Evolutionary conservation across 129 eudicot species (phyloP).

Genomic region (Deinandra increscens): DNA sequence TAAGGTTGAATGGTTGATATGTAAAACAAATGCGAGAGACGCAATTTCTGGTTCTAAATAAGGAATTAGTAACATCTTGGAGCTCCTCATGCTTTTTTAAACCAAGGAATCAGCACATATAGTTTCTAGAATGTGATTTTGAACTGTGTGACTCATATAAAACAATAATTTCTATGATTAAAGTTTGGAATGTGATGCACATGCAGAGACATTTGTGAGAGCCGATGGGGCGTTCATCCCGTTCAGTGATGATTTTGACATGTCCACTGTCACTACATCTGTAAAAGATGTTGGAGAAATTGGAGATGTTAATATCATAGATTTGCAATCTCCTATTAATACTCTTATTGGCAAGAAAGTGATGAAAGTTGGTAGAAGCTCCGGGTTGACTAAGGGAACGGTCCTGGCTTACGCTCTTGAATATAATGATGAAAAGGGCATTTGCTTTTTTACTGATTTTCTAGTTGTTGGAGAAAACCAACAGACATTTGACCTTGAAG

Average conservation of each 20-base stretch:
- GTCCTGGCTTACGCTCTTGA: constrained; percentile 93
- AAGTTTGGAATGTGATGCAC: constrained; percentile 4
- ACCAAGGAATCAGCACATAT: not conserved
- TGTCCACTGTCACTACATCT: constrained; percentile 78
- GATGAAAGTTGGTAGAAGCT: constrained; percentile 96
- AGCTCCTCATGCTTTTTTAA: no score
- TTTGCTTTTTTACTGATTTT: constrained; percentile 91
- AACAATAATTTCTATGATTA: not conserved
- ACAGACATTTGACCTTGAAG: constrained; percentile 96
- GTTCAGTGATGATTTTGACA: constrained; percentile 88
- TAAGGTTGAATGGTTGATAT: no score
- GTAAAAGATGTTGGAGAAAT: constrained; percentile 93
- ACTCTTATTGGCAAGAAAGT: constrained; percentile 87
- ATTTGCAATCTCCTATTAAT: constrained; percentile 76
- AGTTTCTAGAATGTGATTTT: constrained; percentile 11
- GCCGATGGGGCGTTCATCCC: constrained; percentile 99
- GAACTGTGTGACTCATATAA: not conserved
- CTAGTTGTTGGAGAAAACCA: constrained; percentile 94
- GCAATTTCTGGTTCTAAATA: no score
- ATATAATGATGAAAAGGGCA: constrained; percentile 94
- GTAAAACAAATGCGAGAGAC: no score
- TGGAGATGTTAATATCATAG: constrained; percentile 72
- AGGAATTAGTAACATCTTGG: no score
- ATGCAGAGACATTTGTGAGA: constrained; percentile 95
- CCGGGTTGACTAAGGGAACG: constrained; percentile 86